phyloP scores from a whole-genome alignment of 2,329 filamentous ascomycete genomes.

The Aspergillus ibericus region DNA sequence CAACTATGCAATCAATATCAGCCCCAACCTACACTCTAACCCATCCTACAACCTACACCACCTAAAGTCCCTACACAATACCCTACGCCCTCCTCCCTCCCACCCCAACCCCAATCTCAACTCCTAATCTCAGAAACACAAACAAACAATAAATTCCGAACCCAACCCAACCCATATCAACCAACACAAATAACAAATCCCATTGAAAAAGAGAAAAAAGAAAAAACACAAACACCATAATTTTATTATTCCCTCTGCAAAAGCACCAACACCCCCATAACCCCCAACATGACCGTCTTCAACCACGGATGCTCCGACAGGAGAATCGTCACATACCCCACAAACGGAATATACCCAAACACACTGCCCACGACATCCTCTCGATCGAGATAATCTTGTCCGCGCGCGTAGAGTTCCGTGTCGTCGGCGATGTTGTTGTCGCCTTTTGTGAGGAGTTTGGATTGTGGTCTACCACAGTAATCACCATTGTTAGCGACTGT shows the following conservation, averaged over 20 bases:
- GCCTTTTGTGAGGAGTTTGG: slow-evolving; percentile 84
- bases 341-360: slow-evolving; percentile 85
- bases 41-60: too few species aligned
- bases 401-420: slow-evolving; percentile 81
- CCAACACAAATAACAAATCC: background rate
- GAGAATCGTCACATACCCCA: slow-evolving; percentile 95
- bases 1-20: too few species aligned
- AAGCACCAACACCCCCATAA: slow-evolving; percentile 94
- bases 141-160: background rate
- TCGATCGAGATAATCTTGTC: slow-evolving; percentile 82
- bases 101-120: too few species aligned
- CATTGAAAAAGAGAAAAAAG: too few species aligned
- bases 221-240: background rate
- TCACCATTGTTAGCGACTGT: too few species aligned
- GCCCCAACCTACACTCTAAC: too few species aligned
- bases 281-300: slow-evolving; percentile 88
- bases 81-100: too few species aligned
- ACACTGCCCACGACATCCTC: slow-evolving; percentile 91
- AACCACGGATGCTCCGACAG: slow-evolving; percentile 95
- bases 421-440: slow-evolving; percentile 96
- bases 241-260: slow-evolving; percentile 74
- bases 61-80: too few species aligned
- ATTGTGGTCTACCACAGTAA: slow-evolving; percentile 18
- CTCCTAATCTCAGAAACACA: too few species aligned
- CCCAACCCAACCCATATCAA: background rate